Evolutionary conservation across 257 asterid genomes (phyloP).

Genomic region (Phtheirospermum japonicum): DNA sequence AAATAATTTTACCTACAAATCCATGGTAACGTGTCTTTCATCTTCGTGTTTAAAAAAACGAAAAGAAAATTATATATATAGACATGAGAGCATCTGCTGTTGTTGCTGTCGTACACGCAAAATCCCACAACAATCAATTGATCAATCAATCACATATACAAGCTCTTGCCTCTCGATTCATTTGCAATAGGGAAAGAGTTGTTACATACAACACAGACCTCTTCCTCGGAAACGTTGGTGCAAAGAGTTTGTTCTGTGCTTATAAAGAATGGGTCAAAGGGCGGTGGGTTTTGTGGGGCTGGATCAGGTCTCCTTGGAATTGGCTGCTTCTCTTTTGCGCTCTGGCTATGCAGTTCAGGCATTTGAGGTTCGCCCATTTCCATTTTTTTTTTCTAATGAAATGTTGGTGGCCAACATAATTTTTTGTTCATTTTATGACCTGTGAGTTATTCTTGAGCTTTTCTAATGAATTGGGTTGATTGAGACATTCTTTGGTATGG

Average conservation of each 20-base stretch:
- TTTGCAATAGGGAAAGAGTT: too few species aligned
- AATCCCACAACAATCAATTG: too few species aligned
- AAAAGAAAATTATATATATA: too few species aligned
- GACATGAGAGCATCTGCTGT: too few species aligned
- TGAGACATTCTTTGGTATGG: slow-evolving; percentile 13
- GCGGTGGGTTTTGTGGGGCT: slow-evolving; percentile 76
- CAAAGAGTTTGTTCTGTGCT: neutral
- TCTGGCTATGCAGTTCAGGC: slow-evolving; percentile 71
- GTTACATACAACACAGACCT: neutral
- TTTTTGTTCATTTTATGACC: neutral
- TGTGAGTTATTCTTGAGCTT: neutral
- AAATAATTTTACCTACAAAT: too few species aligned
- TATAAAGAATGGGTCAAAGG: slow-evolving; percentile 43
- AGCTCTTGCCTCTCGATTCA: neutral
- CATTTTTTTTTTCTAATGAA: neutral
- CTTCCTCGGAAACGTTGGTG: neutral
- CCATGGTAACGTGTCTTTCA: too few species aligned
- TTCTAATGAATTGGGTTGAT: neutral
- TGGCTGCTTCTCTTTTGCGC: slow-evolving; percentile 66
- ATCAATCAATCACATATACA: too few species aligned
- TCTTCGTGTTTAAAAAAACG: too few species aligned
- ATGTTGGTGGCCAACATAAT: slow-evolving; percentile 12
- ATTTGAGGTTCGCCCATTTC: slow-evolving; percentile 54
- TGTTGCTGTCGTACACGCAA: too few species aligned
- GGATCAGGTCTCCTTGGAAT: slow-evolving; percentile 69